Conservation (phyloP, 2,329 filamentous ascomycete species). For the Colletotrichum limetticola region DNA sequence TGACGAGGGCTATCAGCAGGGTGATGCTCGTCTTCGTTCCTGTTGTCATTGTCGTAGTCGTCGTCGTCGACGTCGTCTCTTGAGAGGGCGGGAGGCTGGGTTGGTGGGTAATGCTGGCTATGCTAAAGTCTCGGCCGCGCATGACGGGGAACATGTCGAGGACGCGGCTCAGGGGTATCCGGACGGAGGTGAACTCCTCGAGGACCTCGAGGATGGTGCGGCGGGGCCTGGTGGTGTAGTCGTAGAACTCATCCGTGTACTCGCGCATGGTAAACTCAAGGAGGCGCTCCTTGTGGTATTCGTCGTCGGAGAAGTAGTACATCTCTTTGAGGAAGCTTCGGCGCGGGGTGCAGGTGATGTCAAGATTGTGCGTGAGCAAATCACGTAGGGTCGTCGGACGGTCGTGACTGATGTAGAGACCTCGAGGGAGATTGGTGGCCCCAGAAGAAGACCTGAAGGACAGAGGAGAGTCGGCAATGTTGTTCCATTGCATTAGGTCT, state of each 20-base stretch:
- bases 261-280: conserved; percentile 84
- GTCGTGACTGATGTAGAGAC: conserved; percentile 51
- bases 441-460: neutral
- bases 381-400: conserved; percentile 72
- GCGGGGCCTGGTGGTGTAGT: conserved; percentile 91
- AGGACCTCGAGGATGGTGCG: conserved; percentile 93
- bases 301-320: conserved; percentile 77
- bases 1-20: conserved; percentile 86
- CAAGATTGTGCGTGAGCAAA: conserved; percentile 84
- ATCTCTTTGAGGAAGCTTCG: conserved; percentile 86
- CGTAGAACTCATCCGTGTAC: conserved; percentile 90
- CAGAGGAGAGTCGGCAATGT: conserved; percentile 77
- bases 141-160: conserved; percentile 82
- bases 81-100: conserved; percentile 25
- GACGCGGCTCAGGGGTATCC: conserved; percentile 79
- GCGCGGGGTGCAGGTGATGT: conserved; percentile 89
- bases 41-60: conserved; percentile 33
- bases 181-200: conserved; percentile 87
- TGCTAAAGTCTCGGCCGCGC: conserved; percentile 92
- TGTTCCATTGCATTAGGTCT: conserved; percentile 80
- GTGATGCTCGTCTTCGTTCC: conserved; percentile 63
- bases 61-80: conserved; percentile 34
- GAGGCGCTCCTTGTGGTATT: conserved; percentile 82
- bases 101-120: conserved; percentile 76
- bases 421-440: conserved; percentile 36